Evolutionary conservation across 2,329 filamentous ascomycete genomes (phyloP).

Genomic region (Metarhizium rileyi): DNA sequence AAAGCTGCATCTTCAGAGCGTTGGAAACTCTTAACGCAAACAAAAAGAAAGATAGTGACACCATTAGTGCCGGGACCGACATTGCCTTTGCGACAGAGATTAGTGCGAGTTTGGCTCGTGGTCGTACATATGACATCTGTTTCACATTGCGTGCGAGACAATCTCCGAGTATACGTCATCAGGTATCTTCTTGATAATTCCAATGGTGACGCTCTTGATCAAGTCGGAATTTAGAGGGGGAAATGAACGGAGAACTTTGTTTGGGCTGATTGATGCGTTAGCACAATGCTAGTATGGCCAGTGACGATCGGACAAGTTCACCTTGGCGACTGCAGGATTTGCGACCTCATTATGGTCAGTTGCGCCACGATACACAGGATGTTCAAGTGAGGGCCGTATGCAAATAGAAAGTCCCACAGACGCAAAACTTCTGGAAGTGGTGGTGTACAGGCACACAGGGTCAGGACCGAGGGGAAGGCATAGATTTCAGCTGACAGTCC

Average conservation of each 20-base stretch:
- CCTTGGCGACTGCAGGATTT: conserved; percentile 77
- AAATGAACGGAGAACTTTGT: conserved; percentile 81
- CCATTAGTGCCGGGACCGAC: not conserved
- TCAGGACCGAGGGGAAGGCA: conserved; percentile 90
- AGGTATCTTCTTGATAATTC: conserved; percentile 82
- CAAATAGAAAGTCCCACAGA: conserved; percentile 95
- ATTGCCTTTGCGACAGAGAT: not conserved
- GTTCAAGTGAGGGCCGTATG: conserved; percentile 90
- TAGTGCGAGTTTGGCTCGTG: not conserved
- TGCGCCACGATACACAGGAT: conserved; percentile 95
- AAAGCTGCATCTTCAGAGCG: not conserved
- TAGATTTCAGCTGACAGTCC: conserved; percentile 90
- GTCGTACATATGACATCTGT: not conserved
- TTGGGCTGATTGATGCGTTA: conserved; percentile 55
- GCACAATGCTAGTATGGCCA: conserved; percentile 1
- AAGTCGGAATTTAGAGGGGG: conserved; percentile 74
- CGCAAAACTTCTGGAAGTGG: conserved; percentile 86
- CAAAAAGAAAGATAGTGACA: not conserved
- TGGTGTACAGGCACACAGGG: conserved; percentile 89
- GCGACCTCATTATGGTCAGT: conserved; percentile 75
- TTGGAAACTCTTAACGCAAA: not conserved
- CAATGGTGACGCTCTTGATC: conserved; percentile 76
- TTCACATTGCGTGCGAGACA: conserved; percentile 68
- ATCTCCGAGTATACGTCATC: conserved; percentile 86
- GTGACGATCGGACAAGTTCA: conserved; percentile 27